A percentile compares a stretch with the other conserved stretches of the same genome.
Evolutionary conservation across 2,329 filamentous ascomycete species (phyloP).

Genomic region (Beauveria scarabaeidicola): DNA sequence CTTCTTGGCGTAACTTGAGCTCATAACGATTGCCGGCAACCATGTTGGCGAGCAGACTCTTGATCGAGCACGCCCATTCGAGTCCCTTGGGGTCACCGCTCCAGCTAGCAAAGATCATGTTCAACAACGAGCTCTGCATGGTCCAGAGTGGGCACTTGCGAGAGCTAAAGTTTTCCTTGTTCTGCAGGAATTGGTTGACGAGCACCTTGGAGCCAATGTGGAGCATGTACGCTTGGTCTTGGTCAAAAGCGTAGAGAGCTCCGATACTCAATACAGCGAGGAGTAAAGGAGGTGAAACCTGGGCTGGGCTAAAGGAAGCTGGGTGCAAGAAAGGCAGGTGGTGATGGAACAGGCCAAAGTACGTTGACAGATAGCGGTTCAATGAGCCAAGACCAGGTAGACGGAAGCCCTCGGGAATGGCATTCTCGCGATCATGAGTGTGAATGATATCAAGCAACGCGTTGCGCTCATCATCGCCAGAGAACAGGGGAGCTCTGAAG

Average conservation of each 20-base stretch:
- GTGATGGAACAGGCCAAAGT: conserved; percentile 95
- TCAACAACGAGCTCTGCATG: conserved; percentile 92
- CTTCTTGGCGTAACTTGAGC: conserved; percentile 84
- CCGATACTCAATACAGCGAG: conserved; percentile 91
- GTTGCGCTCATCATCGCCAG: conserved; percentile 76
- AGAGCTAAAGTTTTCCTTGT: conserved; percentile 98
- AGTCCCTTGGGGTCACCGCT: conserved; percentile 95
- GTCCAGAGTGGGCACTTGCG: conserved; percentile 96
- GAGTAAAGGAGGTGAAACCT: conserved; percentile 72
- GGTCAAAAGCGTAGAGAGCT: conserved; percentile 91
- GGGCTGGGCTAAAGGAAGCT: conserved; percentile 74
- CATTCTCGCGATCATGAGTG: conserved; percentile 68
- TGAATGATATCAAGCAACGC: conserved; percentile 81
- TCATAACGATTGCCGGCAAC: conserved; percentile 96
- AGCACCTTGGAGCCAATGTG: conserved; percentile 97
- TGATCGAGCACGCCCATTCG: conserved; percentile 98
- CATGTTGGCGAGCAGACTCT: conserved; percentile 97
- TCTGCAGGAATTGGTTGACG: conserved; percentile 92
- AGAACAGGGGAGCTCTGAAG: conserved; percentile 68
- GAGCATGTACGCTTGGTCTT: conserved; percentile 92
- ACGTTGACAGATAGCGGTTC: conserved; percentile 89
- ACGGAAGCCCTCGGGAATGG: conserved; percentile 81
- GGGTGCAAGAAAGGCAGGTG: conserved; percentile 94
- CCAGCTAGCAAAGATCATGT: conserved; percentile 99
- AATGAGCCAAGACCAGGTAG: conserved; percentile 71